Evolutionary conservation across 208 protist genomes (phyloP), one percentile per base, ranked within the genome.

Genomic region (Herpetomonas tarakana): DNA sequence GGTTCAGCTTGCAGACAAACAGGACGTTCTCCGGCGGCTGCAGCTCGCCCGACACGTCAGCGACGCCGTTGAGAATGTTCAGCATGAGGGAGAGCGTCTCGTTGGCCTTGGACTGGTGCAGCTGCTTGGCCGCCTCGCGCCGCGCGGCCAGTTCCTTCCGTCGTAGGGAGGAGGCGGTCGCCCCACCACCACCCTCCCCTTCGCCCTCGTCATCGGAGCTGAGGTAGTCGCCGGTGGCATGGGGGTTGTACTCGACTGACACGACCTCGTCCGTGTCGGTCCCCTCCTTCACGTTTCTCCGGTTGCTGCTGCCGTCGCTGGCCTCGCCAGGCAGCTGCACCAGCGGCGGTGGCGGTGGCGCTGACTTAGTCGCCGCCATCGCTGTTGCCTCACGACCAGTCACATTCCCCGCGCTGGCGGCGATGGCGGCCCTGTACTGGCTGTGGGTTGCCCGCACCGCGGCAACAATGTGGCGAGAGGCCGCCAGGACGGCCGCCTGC

Each of bases 1-100:
- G 97, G 69, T 99, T 99, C 26, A 99, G 81, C 79, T 98, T 98
- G 81, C 97, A 99, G 19, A 99, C 97, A 71, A 99, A 99, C 16
- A 99, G 84, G 1, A 99, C 97, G 64, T 98, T 99, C 19, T 99
- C 98, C 0, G 97, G 96, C 7, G 98, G 98, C 55, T 81, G 82
- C 6, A 98, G 60, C 25, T 99, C 96, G 18, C 76, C 81, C 1
- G 71, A 47, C 0, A 88, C 86, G 62, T 97, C 88, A 0, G 97
- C 93, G 14, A 99, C 64, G 35, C 98, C 98, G 39, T 98, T 96
- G 7, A 99, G 63, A 58, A 99, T 92, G 41, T 98, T 96, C 16
- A 99, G 75, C 68, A 99, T 90, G 38, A 99, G 59, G 12, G 74
- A 57, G 1, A 79, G 63, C 18, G 81, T 94, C 31, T 81, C 74